Evolutionary conservation across 306 rosid genomes (phyloP), one percentile per base, ranked within the genome.

Genomic region (Medicago arabica): DNA sequence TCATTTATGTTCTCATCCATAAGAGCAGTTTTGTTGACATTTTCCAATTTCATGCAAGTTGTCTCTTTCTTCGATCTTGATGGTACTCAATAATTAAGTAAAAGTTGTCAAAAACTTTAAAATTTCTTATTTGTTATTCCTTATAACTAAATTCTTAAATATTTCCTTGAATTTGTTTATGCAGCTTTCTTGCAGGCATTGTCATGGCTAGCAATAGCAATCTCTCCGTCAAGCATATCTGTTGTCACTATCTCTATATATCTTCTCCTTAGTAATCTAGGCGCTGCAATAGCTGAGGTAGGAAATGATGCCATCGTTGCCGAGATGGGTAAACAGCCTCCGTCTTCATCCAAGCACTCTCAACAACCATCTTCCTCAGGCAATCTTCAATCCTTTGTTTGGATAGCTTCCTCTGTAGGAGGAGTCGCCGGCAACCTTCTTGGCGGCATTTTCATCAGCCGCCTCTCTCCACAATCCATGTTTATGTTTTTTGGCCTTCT

Each of bases 251-350:
- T 95, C 77, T 81, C 92, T 74, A 16, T 87, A 36, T 90, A 78
- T 82, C 97, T 95, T 41, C 96, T 95, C 18, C 89, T 95, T 18
- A 68, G 97, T 81, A 95, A 95, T 75, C 90, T 95, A 9, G 98
- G 98, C 39, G 93, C 98, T 81, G 83, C 98, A 38, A 84, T 95
- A 68, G 93, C 96, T 0, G 98, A 95, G 89, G 98, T 92, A 71
- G 97, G 96, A 46, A 95, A 95, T 53, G 98, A 95, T 54, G 98
- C 98, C 62, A 87, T 95, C 17, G 98, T 90, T 44, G 98, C 97
- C 1, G 98, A 92, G 88, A 83, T 85, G 78, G 86, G 90, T 18
- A 95, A 90, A 75, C 86, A 79, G 23, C 81, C 82, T 12, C 68
- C 79, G 67, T 63, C 96, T 76, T 81, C 86, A 57, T 69, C 89